Conservation (phyloP, 176 grass and related monocot species). For the Sorghum bicolor region Sorghum_bicolor_NCBIv3 NC_012871.2:64533501-64534000, state of each 20-base stretch:
- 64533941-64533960: conserved; percentile 11
- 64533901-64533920: conserved; percentile 38
- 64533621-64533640: conserved; percentile 73
- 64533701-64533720: conserved; percentile 67
- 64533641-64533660: conserved; percentile 74
- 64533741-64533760: neutral
- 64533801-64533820: conserved; percentile 43
- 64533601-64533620: conserved; percentile 80
- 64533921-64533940: conserved; percentile 36
- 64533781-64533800: neutral
- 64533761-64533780: conserved; percentile 14
- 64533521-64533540: neutral
- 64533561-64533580: neutral
- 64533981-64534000: neutral
- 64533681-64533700: conserved; percentile 70
- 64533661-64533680: conserved; percentile 68
- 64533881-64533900: conserved; percentile 4
- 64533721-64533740: conserved; percentile 34
- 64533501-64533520: neutral
- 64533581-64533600: conserved; percentile 33
- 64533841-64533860: conserved; percentile 37
- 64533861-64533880: conserved; percentile 25
- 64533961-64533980: neutral
- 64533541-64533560: neutral
- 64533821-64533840: conserved; percentile 30